Conservation (phyloP, 208 protist species). For the Trypanosoma vivax region DNA sequence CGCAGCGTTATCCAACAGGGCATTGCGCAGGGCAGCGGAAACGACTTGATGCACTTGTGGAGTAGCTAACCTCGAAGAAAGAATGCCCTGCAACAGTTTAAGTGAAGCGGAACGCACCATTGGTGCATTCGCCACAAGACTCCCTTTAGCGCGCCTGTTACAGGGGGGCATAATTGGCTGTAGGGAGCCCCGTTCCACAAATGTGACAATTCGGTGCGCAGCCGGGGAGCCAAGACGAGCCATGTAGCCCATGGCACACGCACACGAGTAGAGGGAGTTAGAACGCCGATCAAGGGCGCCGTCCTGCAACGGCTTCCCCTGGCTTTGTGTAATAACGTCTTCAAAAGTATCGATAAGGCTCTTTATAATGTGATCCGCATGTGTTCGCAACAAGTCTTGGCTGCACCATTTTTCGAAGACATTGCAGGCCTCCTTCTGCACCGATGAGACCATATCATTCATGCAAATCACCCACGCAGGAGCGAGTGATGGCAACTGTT, state of each 20-base stretch:
- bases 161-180: constrained; percentile 35
- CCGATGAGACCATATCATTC: constrained; percentile 67
- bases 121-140: constrained; percentile 48
- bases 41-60: constrained; percentile 48
- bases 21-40: constrained; percentile 37
- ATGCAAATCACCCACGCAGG: constrained; percentile 73
- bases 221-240: constrained; percentile 53
- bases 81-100: constrained; percentile 67
- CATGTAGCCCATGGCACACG: constrained; percentile 79
- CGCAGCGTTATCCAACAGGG: constrained; percentile 39
- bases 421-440: constrained; percentile 36
- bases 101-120: constrained; percentile 67
- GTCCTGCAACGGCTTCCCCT: constrained; percentile 50
- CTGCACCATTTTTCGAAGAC: constrained; percentile 64
- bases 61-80: constrained; percentile 49
- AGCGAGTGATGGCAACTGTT: constrained; percentile 41
- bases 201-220: constrained; percentile 39
- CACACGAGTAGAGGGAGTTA: constrained; percentile 51
- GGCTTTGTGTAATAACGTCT: constrained; percentile 24
- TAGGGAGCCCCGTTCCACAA: constrained; percentile 40
- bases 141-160: constrained; percentile 16
- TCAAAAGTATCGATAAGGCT: constrained; percentile 33
- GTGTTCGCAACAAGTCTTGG: constrained; percentile 52
- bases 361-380: constrained; percentile 45
- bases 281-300: constrained; percentile 58